A percentile compares a stretch with the other conserved stretches of the same genome.
Conservation (phyloP, 2,329 filamentous ascomycete species). For the Fusarium sp. region DNA sequence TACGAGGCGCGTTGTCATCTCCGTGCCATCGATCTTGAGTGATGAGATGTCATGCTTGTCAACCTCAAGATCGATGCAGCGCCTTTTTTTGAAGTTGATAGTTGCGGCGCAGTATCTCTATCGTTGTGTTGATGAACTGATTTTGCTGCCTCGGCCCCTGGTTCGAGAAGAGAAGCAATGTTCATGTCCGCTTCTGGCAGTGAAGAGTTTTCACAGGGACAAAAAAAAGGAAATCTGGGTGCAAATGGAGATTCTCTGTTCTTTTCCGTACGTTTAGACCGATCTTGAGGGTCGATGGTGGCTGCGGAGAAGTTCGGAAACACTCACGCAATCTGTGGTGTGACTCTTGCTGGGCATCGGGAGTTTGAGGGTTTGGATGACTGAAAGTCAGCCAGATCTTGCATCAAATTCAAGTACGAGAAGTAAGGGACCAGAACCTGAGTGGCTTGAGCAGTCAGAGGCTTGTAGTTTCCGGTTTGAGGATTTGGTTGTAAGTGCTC, state of each 20-base stretch:
- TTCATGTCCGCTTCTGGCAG: slow-evolving; percentile 14
- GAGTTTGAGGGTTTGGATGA: slow-evolving; percentile 22
- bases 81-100: slow-evolving; percentile 18
- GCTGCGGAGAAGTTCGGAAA: slow-evolving; percentile 31
- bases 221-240: not conserved
- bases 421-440: not conserved
- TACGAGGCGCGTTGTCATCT: slow-evolving; percentile 16
- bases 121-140: slow-evolving; percentile 28
- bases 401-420: not conserved
- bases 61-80: slow-evolving; percentile 6
- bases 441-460: not conserved
- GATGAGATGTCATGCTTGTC: not conserved
- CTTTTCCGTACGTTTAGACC: not conserved
- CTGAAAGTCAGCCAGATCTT: not conserved
- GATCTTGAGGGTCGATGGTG: not conserved
- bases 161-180: slow-evolving; percentile 13
- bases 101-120: not conserved
- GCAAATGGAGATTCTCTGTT: not conserved
- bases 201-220: slow-evolving; percentile 2
- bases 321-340: slow-evolving; percentile 33
- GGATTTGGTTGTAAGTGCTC: not conserved
- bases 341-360: slow-evolving; percentile 30
- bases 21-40: slow-evolving; percentile 8
- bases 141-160: slow-evolving; percentile 19
- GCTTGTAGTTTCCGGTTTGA: not conserved